Base-by-base conservation (phyloP, 345 rosid species). In the Populus davidiana region DNA sequence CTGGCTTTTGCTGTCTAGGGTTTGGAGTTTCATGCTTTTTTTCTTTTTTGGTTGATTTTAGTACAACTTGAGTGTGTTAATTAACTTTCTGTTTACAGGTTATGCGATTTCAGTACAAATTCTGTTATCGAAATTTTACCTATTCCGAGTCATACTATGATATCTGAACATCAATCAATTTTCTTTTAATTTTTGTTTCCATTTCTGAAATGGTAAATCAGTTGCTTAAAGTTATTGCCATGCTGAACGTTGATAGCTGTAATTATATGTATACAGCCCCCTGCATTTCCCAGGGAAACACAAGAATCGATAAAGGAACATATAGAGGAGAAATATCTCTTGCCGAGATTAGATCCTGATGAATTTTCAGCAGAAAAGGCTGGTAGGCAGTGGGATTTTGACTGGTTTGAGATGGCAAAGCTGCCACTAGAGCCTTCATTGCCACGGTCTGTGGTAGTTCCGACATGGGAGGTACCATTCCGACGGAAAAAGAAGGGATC, bases 371-470 rank as follows among this genome's bases (percentile, higher is more conserved):
- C 93, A 0, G 91, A 91, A 75, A 91, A 90, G 29, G 87, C 85
- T 77, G 93, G 90, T 81, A 90, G 88, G 82, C 97, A 92, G 80
- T 95, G 99, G 99, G 92, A 92, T 69, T 93, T 93, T 82, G 93
- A 95, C 80, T 95, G 99, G 99, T 95, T 95, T 88, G 87, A 85
- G 31, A 89, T 80, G 88, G 96, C 86, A 36, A 90, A 92, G 71
- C 86, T 91, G 70, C 91, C 97, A 8, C 81, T 88, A 69, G 91
- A 93, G 72, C 99, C 93, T 33, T 91, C 98, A 17, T 76, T 90
- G 81, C 90, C 98, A 0, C 88, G 91, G 59, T 83, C 90, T 29
- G 89, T 90, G 69, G 86, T 93, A 64, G 90, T 89, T 71, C 99
- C 98, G 1, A 88, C 85, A 27, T 95, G 99, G 99, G 98, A 95